Base-by-base conservation (phyloP, 805 yeast genomes). In the Candida maris region DNA sequence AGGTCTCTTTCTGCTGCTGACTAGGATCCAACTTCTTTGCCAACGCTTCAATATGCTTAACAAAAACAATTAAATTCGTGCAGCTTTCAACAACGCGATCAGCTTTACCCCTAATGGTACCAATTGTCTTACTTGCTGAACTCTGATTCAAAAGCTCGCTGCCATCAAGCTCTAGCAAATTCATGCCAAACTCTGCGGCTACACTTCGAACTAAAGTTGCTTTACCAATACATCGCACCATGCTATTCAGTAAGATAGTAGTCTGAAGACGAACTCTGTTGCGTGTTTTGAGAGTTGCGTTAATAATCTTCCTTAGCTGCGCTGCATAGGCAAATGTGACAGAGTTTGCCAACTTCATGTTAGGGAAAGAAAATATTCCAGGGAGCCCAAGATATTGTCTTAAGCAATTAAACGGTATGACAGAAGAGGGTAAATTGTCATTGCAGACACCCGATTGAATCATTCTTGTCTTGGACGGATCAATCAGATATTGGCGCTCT, bases 191-290 rank as follows among this genome's bases (percentile, higher is more conserved):
- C 20, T 73, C 73, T 6, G 64, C 56, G 0, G 85, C 70, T 2
- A 78, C 52, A 37, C 75, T 73, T 34, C 70, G 58, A 0, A 86
- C 75, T 17, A 85, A 51, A 0, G 81, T 76, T 0, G 83, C 56
- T 52, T 91, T 91, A 0, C 98, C 98, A 5, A 85, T 77, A 6
- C 84, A 87, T 35, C 94, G 66, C 20, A 79, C 73, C 49, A 77
- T 63, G 3, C 96, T 85, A 34, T 72, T 75, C 16, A 93, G 55
- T 18, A 88, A 54, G 0, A 88, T 62, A 0, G 86, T 71, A 0
- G 95, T 80, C 32, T 70, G 71, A 22, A 85, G 51, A 2, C 67
- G 58, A 1, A 65, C 53, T 13, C 56, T 64, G 14, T 42, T 42
- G 3, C 44, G 45, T n/a, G 48, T 49, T 16, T 41, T 41, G 26